Conservation (phyloP, 441 rosid genomes). For the Rhodomyrtus psidioides region DNA sequence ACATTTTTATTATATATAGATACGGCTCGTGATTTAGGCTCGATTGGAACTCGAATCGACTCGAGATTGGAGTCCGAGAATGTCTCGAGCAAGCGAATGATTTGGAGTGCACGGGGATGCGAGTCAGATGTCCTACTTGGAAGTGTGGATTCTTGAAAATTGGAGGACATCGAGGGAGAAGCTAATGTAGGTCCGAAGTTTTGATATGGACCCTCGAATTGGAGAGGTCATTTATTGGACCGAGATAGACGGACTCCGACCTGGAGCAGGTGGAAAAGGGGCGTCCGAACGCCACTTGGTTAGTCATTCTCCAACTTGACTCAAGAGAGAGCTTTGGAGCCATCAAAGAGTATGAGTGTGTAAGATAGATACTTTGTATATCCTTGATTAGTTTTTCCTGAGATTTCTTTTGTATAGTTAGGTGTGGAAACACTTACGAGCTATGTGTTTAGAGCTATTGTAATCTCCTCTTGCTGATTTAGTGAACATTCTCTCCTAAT, state of each 20-base stretch:
- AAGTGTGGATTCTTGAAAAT: background rate
- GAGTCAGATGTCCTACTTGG: too few species aligned
- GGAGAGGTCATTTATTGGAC: background rate
- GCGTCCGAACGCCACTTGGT: background rate
- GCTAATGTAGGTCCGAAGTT: background rate
- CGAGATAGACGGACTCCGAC: background rate
- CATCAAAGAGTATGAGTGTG: background rate
- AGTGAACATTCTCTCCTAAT: too few species aligned
- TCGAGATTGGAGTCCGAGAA: too few species aligned
- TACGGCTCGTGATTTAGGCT: too few species aligned
- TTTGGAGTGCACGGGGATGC: too few species aligned
- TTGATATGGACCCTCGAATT: background rate
- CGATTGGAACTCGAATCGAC: too few species aligned
- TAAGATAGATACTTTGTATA: too few species aligned
- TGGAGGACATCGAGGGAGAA: background rate
- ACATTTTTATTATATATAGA: too few species aligned
- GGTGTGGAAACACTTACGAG: too few species aligned
- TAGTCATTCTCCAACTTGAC: background rate
- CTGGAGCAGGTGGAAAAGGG: background rate
- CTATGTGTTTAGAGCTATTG: too few species aligned
- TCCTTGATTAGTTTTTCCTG: background rate
- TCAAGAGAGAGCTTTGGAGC: background rate
- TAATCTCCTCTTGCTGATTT: too few species aligned
- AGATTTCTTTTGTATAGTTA: background rate
- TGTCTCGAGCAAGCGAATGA: too few species aligned